Conservation (phyloP, 768 basidiomycete genomes). For the Psilocybe azurescens region DNA sequence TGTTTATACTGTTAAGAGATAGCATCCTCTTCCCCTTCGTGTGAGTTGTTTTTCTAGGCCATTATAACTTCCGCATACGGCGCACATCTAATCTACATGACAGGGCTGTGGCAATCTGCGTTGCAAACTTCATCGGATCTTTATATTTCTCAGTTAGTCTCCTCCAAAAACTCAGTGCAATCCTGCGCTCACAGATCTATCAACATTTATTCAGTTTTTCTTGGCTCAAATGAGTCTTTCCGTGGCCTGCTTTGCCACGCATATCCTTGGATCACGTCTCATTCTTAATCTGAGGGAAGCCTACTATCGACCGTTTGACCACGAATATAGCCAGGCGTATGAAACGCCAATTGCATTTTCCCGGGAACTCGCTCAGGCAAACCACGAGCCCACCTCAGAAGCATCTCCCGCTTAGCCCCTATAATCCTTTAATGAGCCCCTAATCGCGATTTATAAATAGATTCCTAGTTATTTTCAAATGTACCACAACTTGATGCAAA, state of each 20-base stretch:
- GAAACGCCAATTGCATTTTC: not conserved
- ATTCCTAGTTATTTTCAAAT: too few relatives aligned
- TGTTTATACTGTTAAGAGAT: slow-evolving; percentile 5
- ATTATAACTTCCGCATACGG: not conserved
- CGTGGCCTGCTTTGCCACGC: slow-evolving; percentile 1
- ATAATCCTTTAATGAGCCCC: too few relatives aligned
- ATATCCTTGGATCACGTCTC: slow-evolving; percentile 1
- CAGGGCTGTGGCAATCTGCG: not conserved
- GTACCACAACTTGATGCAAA: too few relatives aligned
- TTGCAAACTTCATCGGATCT: slow-evolving; percentile 1
- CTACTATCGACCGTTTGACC: slow-evolving; percentile 6
- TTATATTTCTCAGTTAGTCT: not conserved
- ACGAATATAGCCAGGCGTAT: not conserved
- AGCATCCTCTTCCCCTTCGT: slow-evolving; percentile 5
- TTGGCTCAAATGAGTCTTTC: not conserved
- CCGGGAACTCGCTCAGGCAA: not conserved
- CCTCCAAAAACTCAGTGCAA: not conserved
- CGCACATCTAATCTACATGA: not conserved
- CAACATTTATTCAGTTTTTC: not conserved
- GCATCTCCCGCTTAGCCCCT: not conserved
- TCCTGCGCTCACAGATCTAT: not conserved
- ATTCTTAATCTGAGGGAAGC: slow-evolving; percentile 9
- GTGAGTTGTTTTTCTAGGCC: not conserved
- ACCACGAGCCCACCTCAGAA: not conserved
- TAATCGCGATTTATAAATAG: too few relatives aligned